Conservation (phyloP, 768 basidiomycete species). For the Arthromyces matolae region DNA sequence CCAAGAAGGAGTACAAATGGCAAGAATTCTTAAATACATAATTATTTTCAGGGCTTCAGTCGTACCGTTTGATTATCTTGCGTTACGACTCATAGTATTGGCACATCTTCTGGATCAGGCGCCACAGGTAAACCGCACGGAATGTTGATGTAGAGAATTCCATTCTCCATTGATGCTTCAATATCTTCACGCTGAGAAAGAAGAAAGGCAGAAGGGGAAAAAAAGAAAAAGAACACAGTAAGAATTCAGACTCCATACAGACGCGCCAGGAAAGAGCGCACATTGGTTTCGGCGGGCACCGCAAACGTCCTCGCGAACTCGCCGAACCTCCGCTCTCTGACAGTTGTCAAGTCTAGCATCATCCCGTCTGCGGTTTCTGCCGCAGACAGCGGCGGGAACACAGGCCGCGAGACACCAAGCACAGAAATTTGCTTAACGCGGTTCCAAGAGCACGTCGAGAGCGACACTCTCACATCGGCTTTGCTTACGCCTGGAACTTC, state of each 20-base stretch:
- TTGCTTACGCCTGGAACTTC: constrained; percentile 68
- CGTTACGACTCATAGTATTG: constrained; percentile 39
- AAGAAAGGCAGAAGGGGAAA: constrained; percentile 11
- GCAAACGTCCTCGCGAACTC: constrained; percentile 45
- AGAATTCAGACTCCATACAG: constrained; percentile 15
- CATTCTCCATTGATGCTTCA: constrained; percentile 53
- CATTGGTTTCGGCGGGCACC: constrained; percentile 55
- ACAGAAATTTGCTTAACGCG: constrained; percentile 60
- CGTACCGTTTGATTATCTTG: too few species aligned
- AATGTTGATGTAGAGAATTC: constrained; percentile 56
- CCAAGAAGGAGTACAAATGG: too few species aligned
- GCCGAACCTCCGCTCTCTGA: constrained; percentile 55
- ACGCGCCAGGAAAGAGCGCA: constrained; percentile 30
- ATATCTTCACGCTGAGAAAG: constrained; percentile 45
- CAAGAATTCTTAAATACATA: too few species aligned
- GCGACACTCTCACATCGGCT: constrained; percentile 52
- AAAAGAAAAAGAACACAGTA: constrained; percentile 16
- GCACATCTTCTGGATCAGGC: constrained; percentile 45
- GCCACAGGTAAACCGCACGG: constrained; percentile 43
- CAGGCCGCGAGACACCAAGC: constrained; percentile 40
- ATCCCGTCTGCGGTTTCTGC: constrained; percentile 19
- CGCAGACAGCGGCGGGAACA: constrained; percentile 28
- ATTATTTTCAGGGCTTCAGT: neutral
- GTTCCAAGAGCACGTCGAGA: constrained; percentile 60
- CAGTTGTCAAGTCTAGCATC: constrained; percentile 16